Evolutionary conservation across 2,329 filamentous ascomycete genomes (phyloP), one percentile per base, ranked within the genome.

Genomic region (Stemphylium beticola): DNA sequence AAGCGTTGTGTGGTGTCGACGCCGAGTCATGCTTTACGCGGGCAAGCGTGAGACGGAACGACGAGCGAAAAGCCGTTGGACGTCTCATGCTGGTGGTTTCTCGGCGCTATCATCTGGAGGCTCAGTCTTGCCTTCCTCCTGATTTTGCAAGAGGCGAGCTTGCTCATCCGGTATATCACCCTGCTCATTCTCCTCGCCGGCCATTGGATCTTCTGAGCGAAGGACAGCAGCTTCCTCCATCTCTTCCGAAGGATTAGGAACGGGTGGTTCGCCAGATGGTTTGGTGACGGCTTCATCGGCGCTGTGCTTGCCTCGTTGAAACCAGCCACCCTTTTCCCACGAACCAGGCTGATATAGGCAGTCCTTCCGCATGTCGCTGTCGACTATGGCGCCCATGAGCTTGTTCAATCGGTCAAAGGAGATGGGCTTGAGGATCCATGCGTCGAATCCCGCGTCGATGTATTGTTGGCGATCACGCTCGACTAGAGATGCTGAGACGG

Each of bases 321-420:
- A 95, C 92, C 92, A 96, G 1, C 92, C 92, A 4, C 92, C 92
- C n/a, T 80, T 78, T 64, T 96, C 92, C 92, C 92, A 96, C 40
- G 87, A 74, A 0, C 92, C 91, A 2, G 85, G 79, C 39, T 80
- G 75, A 68, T 96, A 96, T 0, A 92, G 70, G 63, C 85, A 87
- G n/a, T 79, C 74, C 15, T 83, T 74, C 15, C 91, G 82, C 0
- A 82, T 76, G 0, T 83, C 76, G 0, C 82, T 77, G 40, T 90
- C 82, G 2, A 85, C 81, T 34, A 95, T 90, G 1, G 91, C 91
- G 1, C 79, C 74, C 50, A 96, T 81, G 7, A 96, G 79, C 18
- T 83, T 81, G 54, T 85, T 85, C 0, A 96, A 79, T 8, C 91
- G 83, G 62, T 86, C 85, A 69, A 96, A 96, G 56, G 93, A 87